Conservation (phyloP, 1,284 basidiomycete species). For the Xerocomus nothofagi region DNA sequence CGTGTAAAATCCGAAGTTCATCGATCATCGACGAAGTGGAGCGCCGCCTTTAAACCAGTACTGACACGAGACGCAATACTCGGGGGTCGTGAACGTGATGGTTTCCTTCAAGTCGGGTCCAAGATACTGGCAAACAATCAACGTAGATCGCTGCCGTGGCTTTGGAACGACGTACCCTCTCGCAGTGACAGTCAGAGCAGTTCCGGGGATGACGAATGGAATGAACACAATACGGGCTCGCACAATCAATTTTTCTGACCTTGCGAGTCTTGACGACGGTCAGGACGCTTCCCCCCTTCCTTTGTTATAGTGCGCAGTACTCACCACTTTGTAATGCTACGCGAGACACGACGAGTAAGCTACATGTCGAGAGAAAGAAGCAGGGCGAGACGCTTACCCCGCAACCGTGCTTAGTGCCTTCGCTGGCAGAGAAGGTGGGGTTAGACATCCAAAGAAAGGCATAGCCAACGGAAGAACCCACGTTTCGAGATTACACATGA, state of each 20-base stretch:
- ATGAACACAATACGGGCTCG: conserved; percentile 54
- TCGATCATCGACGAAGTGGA: conserved; percentile 31
- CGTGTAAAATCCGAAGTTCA: no score
- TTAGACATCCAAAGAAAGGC: conserved; percentile 18
- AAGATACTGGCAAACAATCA: conserved; percentile 49
- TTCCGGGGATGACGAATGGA: conserved; percentile 52
- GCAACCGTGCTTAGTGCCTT: conserved; percentile 74
- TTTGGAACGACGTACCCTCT: conserved; percentile 36
- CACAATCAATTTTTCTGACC: conserved; percentile 63
- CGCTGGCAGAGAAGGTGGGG: conserved; percentile 43
- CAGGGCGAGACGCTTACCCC: conserved; percentile 58
- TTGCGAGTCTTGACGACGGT: conserved; percentile 51
- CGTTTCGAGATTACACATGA: conserved; percentile 77
- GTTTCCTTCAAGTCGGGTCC: conserved; percentile 68
- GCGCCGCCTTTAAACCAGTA: conserved; percentile 58
- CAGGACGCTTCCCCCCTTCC: background rate
- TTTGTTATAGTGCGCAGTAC: conserved; percentile 20
- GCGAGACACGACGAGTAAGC: conserved; percentile 16
- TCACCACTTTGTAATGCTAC: conserved; percentile 55
- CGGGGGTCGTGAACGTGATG: conserved; percentile 48
- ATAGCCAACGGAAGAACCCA: conserved; percentile 39
- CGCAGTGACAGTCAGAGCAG: conserved; percentile 60
- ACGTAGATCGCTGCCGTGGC: conserved; percentile 5
- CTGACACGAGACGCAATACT: conserved; percentile 63
- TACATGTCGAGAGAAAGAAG: conserved; percentile 4